Conservation (phyloP, 2,329 filamentous ascomycete species). For the Chaetomiaceae sp. region DNA sequence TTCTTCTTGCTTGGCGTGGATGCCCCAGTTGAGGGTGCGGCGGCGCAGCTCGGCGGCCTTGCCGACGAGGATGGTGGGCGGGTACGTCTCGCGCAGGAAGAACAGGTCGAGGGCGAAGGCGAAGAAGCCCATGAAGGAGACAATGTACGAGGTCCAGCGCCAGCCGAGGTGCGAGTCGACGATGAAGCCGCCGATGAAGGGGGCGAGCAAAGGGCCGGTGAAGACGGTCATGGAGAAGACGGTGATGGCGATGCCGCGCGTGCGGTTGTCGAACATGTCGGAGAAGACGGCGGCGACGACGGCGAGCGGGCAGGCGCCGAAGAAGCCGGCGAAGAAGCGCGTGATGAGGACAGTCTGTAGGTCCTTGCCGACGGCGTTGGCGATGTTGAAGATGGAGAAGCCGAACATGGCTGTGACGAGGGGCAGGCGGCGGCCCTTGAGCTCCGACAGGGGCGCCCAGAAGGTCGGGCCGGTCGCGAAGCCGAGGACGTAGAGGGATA, state of each 20-base stretch:
- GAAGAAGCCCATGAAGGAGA: constrained; percentile 58
- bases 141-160: constrained; percentile 68
- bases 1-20: constrained; percentile 68
- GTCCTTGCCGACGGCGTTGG: constrained; percentile 60
- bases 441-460: constrained; percentile 70
- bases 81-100: constrained; percentile 66
- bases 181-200: constrained; percentile 67
- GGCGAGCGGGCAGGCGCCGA: constrained; percentile 64
- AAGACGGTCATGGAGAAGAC: constrained; percentile 61
- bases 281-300: constrained; percentile 68
- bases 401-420: constrained; percentile 60
- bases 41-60: constrained; percentile 60
- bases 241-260: constrained; percentile 55
- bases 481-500: constrained; percentile 66
- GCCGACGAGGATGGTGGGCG: constrained; percentile 58
- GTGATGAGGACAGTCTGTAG: constrained; percentile 66
- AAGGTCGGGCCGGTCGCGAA: constrained; percentile 61
- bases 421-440: constrained; percentile 62
- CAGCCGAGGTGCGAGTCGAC: constrained; percentile 59
- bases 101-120: constrained; percentile 57
- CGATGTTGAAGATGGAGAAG: constrained; percentile 65
- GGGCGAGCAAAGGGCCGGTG: constrained; percentile 61
- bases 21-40: constrained; percentile 64
- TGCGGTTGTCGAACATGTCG: constrained; percentile 65
- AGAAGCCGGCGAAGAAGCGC: constrained; percentile 70